Base-by-base conservation (phyloP, 441 rosid genomes). In the Syzygium malaccense region DNA sequence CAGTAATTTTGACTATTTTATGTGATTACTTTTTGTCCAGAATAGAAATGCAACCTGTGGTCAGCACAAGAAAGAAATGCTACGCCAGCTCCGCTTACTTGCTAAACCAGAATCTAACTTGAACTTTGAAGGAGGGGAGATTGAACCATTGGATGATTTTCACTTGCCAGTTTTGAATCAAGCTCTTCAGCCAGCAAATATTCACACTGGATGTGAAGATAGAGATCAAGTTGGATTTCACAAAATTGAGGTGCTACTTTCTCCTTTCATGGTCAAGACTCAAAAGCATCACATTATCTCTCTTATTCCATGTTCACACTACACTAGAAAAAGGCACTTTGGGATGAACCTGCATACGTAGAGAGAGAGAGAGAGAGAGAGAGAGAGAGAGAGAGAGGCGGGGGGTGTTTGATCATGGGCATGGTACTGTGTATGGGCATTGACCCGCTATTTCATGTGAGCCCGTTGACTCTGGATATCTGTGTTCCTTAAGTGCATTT, bases 31-130 rank as follows among this genome's bases (percentile, higher is more conserved):
- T 45, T 75, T 48, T n/a, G 58, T 89, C 51, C 88, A 89, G 90
- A 86, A 89, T 86, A 48, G 90, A 30, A 89, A 89, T 45, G 88
- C 90, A 20, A 89, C 88, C 37, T 89, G 90, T 33, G 90, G 90
- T 49, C 87, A 60, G 57, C 86, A 80, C 80, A 89, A 62, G 90
- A 86, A 86, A 54, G 88, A 86, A 64, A 89, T 89, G 41, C 88
- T 89, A 45, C 88, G 55, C 86, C 90, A 89, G 90, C 88, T 89
- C 71, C 86, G 85, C 37, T 48, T 84, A 33, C 86, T 89, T 62
- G 88, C 84, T 45, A 89, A 41, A 37, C 71, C 86, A 25, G 90
- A 89, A 49, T 56, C 64, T 51, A 28, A 66, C 84, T 64, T 54
- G 33, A 58, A 83, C 88, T 86, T 89, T 62, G 90, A 88, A 55